Base-by-base conservation (phyloP, 2,329 filamentous ascomycete genomes). In the Colletotrichum somersetense region DNA sequence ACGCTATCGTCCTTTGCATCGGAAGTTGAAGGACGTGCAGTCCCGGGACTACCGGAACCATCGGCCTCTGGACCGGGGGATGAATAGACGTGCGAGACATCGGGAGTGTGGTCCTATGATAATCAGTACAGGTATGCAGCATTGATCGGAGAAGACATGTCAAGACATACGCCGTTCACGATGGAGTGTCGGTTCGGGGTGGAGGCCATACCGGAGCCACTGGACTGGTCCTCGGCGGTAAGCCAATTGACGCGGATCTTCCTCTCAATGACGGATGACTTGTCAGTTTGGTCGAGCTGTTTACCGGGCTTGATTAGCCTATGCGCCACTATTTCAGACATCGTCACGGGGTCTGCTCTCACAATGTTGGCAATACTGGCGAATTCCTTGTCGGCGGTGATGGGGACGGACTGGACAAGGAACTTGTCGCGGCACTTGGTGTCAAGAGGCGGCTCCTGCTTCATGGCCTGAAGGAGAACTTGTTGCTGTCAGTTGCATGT, bases 391-490 rank as follows among this genome's bases (percentile, higher is more conserved):
- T 97, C 93, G 74, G 91, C 87, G 30, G 92, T 92, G 75, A 98
- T 93, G 63, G 91, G 87, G 61, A 97, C 93, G 35, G 95, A 97
- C 84, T 98, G 96, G 46, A 98, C 96, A 66, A 98, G 89, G 83
- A 98, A 98, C 86, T 98, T 98, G 88, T 98, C 96, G 82, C 94
- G 92, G 86, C 96, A 99, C 82, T 94, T 95, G 74, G 93, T 91
- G 81, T 97, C 95, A 70, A 87, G 82, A 26, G 95, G 89, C 67
- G 96, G 96, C 79, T 98, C 95, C 79, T 94, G 91, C 87, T 97
- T 98, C 96, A 99, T 98, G 33, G 96, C 95, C 85, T 99, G 96
- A 53, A 99, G 91, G 48, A 98, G 91, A 71, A 99, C 96, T 97
- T 56, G 69, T 55, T 53, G 18, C 48, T 72, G 75, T 78, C 66